Evolutionary conservation across 2,329 filamentous ascomycete genomes (phyloP).

Genomic region (Fusarium sp.): DNA sequence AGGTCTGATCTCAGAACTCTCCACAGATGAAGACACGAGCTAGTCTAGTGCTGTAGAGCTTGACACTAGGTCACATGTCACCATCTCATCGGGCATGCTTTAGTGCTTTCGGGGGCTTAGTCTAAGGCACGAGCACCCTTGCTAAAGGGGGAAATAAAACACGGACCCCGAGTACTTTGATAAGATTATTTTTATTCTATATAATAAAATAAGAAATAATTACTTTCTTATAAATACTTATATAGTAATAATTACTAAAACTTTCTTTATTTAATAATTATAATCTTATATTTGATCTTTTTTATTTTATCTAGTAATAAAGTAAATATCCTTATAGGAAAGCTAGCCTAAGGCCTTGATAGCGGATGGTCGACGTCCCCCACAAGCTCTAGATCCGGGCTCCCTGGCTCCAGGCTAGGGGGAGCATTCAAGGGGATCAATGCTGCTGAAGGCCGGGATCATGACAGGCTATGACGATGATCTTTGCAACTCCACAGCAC

Average conservation of each 20-base stretch:
- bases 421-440: neutral
- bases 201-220: too few relatives aligned
- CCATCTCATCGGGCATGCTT: constrained; percentile 23
- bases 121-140: constrained; percentile 7
- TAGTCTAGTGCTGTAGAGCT: constrained; percentile 1
- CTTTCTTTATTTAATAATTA: too few relatives aligned
- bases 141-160: too few relatives aligned
- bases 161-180: too few relatives aligned
- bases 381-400: constrained; percentile 25
- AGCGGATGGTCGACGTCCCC: constrained; percentile 20
- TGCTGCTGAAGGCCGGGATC: constrained; percentile 7
- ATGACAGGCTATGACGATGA: constrained; percentile 14
- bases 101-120: constrained; percentile 11
- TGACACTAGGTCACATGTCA: constrained; percentile 12
- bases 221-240: too few relatives aligned
- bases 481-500: constrained; percentile 23
- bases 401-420: neutral
- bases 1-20: neutral
- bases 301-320: too few relatives aligned
- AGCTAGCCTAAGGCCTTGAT: neutral
- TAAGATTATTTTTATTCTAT: too few relatives aligned
- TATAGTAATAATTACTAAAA: too few relatives aligned
- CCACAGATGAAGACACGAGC: neutral
- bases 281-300: too few relatives aligned
- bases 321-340: too few relatives aligned